Evolutionary conservation across 139 green algal species (phyloP).

Genomic region (Nannochloris sp.): DNA sequence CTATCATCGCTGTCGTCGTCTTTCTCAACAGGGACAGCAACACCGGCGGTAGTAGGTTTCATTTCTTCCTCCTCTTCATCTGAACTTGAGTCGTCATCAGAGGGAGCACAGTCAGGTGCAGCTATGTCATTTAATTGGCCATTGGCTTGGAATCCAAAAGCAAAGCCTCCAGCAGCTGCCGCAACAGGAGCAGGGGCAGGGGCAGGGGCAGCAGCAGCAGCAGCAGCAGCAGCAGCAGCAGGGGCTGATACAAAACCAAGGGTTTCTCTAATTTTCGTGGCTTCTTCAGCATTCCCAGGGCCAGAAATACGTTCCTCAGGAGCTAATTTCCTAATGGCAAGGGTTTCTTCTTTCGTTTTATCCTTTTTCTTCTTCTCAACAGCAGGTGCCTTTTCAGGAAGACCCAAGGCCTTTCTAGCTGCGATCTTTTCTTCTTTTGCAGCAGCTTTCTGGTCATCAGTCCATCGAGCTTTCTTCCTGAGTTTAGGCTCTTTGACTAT

Average conservation of each 20-base stretch:
- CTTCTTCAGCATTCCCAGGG: conserved; percentile 63
- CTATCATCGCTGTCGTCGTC: neutral
- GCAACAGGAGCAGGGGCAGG: neutral
- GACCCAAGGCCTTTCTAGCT: neutral
- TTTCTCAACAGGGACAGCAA: neutral
- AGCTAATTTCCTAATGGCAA: conserved; percentile 5
- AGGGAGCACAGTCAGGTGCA: neutral
- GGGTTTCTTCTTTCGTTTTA: conserved; percentile 1
- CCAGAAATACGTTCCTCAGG: conserved; percentile 38
- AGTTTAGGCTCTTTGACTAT: conserved; percentile 3
- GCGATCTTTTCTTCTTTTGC: conserved; percentile 10
- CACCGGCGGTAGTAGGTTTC: neutral
- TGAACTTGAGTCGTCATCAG: neutral
- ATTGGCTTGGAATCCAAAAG: neutral
- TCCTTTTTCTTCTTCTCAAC: conserved; percentile 20
- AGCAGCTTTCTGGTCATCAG: conserved; percentile 24
- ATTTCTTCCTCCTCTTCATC: neutral
- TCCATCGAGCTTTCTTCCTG: conserved; percentile 28
- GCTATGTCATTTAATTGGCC: neutral
- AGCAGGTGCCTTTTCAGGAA: neutral
- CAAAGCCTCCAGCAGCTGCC: neutral
- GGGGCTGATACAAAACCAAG: conserved; percentile 23
- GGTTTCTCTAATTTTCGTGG: conserved; percentile 39
- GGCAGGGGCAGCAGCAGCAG: neutral
- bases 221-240: neutral